A percentile compares a stretch with the other conserved stretches of the same genome.
phyloP scores from a whole-genome alignment of 1,139 yeast genomes.

The Lodderomyces elongisporus region DNA sequence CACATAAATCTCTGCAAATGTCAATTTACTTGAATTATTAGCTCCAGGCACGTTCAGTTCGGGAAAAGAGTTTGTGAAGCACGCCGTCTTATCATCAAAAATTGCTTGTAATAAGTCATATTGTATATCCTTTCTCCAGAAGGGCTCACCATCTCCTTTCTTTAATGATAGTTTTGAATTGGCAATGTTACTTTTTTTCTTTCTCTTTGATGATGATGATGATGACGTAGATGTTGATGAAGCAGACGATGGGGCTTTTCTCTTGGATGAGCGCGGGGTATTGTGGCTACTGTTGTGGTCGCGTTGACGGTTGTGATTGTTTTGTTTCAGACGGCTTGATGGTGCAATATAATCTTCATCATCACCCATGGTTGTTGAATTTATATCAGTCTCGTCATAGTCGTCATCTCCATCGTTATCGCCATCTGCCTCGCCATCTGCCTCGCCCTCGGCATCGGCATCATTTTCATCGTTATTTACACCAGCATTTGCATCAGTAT shows the following conservation, averaged over 20 bases:
- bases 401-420: conserved; percentile 12
- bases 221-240: not conserved
- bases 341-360: conserved; percentile 13
- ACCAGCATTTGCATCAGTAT: not conserved
- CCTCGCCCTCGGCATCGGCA: conserved; percentile 13
- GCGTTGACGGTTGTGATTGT: too few relatives aligned
- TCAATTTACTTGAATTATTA: conserved; percentile 45
- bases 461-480: conserved; percentile 11
- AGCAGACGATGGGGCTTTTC: too few relatives aligned
- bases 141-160: conserved; percentile 88
- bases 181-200: conserved; percentile 14
- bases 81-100: conserved; percentile 58
- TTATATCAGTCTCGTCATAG: conserved; percentile 14
- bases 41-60: conserved; percentile 31
- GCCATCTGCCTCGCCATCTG: conserved; percentile 6
- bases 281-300: not conserved
- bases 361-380: conserved; percentile 14
- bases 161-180: conserved; percentile 42
- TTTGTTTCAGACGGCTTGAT: too few relatives aligned
- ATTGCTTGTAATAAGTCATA: conserved; percentile 67
- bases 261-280: not conserved
- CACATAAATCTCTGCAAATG: conserved; percentile 83
- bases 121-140: conserved; percentile 85
- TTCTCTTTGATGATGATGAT: conserved; percentile 4
- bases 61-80: conserved; percentile 60